A percentile compares a stretch with the other conserved stretches of the same genome.
Conservation (phyloP, 345 rosid species). For the Cardamine occulta region DNA sequence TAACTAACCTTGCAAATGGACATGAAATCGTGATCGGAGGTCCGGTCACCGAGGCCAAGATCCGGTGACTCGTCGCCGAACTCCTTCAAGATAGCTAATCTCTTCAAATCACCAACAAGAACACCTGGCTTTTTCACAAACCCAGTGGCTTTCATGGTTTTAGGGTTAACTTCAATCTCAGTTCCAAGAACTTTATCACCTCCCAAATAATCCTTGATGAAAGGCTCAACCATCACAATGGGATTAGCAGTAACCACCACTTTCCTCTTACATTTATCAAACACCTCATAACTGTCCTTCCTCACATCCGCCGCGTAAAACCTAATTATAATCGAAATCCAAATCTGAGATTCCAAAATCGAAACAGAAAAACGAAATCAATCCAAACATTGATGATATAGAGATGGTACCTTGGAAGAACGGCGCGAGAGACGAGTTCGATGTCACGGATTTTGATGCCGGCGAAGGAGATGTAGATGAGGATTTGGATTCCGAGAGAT, state of each 20-base stretch:
- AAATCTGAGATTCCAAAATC: not conserved
- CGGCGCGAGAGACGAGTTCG: conserved; percentile 93
- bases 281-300: conserved; percentile 79
- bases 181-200: conserved; percentile 91
- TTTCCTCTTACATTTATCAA: conserved; percentile 79
- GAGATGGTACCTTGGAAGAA: conserved; percentile 72
- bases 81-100: conserved; percentile 75
- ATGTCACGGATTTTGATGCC: conserved; percentile 94
- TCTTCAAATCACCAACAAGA: conserved; percentile 74
- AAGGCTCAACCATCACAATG: conserved; percentile 92
- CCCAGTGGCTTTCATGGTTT: conserved; percentile 84
- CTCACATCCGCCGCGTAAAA: conserved; percentile 95
- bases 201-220: conserved; percentile 85
- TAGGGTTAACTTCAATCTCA: conserved; percentile 90
- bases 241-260: conserved; percentile 99
- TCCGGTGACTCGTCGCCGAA: conserved; percentile 76
- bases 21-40: conserved; percentile 94
- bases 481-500: conserved; percentile 86
- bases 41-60: conserved; percentile 89
- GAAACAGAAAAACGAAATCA: not conserved
- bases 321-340: conserved; percentile 40
- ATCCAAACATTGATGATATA: not conserved
- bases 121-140: conserved; percentile 90
- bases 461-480: conserved; percentile 81
- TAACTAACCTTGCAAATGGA: conserved; percentile 83